phyloP scores from a whole-genome alignment of 148 eudicot species.

The Fagopyrum homotropicum region DNA sequence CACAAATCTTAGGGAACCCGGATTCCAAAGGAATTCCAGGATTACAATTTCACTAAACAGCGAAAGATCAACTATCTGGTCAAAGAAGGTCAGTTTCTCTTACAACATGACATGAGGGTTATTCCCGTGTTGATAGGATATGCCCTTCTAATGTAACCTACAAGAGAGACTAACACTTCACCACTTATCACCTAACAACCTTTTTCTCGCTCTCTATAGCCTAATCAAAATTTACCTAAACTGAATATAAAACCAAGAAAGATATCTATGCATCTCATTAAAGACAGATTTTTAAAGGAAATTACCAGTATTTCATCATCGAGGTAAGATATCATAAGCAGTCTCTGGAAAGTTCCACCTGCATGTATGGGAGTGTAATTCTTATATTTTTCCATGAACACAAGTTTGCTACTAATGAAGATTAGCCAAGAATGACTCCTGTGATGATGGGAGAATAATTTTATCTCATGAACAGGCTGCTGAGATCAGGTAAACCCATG shows the following conservation, averaged over 20 bases:
- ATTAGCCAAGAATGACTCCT: too few relatives aligned
- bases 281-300: constrained; percentile 6
- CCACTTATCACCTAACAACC: not conserved
- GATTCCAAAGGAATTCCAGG: too few relatives aligned
- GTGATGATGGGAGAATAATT: too few relatives aligned
- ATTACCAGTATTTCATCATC: constrained; percentile 91
- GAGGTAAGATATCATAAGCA: constrained; percentile 86
- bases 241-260: not conserved
- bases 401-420: not conserved
- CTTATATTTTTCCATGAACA: not conserved
- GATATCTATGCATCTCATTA: not conserved
- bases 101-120: too few relatives aligned
- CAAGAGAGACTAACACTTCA: not conserved
- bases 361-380: constrained; percentile 18
- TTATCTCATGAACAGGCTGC: too few relatives aligned
- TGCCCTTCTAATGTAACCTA: not conserved
- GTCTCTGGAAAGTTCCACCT: constrained; percentile 68
- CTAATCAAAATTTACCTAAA: not conserved
- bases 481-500: too few relatives aligned
- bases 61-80: too few relatives aligned
- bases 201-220: not conserved
- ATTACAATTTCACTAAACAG: too few relatives aligned
- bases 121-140: too few relatives aligned
- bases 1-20: too few relatives aligned
- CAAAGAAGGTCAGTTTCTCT: too few relatives aligned